Percentiles rank a stretch among this genome's conserved stretches.
phyloP scores from a whole-genome alignment of 257 asterid species.

The Lavandula angustifolia region DNA sequence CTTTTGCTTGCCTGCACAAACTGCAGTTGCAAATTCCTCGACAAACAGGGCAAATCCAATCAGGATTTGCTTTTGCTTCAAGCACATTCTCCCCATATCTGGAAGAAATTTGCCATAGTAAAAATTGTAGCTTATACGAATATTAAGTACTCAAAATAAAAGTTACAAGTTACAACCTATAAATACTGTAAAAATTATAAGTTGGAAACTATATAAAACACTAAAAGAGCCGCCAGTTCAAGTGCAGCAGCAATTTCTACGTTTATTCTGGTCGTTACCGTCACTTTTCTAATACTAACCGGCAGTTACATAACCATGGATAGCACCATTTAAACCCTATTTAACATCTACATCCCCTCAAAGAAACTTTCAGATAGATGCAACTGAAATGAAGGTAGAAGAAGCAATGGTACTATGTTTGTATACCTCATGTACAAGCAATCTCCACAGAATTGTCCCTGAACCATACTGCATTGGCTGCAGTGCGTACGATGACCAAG shows the following conservation, averaged over 20 bases:
- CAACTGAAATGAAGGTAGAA: neutral
- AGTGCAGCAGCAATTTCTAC: too few relatives aligned
- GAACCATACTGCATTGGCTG: constrained; percentile 71
- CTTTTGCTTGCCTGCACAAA: constrained; percentile 92
- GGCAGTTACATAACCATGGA: neutral
- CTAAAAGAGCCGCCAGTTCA: too few relatives aligned
- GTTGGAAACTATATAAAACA: too few relatives aligned
- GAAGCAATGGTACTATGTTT: neutral
- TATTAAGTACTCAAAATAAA: too few relatives aligned
- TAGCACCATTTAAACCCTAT: neutral
- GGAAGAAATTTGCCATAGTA: constrained; percentile 1
- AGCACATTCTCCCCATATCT: constrained; percentile 96
- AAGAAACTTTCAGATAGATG: neutral
- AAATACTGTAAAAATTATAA: too few relatives aligned
- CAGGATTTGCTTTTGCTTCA: constrained; percentile 74
- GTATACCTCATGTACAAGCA: constrained; percentile 91
- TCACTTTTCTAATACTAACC: too few relatives aligned
- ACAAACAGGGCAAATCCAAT: constrained; percentile 91
- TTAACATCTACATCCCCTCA: neutral
- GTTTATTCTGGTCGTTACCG: too few relatives aligned
- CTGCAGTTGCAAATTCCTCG: constrained; percentile 99
- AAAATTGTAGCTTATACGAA: too few relatives aligned
- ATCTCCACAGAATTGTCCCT: constrained; percentile 98
- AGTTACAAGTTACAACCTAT: too few relatives aligned
- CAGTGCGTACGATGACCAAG: constrained; percentile 89